Percentiles rank a stretch among this genome's conserved stretches.
phyloP scores from a whole-genome alignment of 2,329 filamentous ascomycete species.

The Fusarium abutilonis region DNA sequence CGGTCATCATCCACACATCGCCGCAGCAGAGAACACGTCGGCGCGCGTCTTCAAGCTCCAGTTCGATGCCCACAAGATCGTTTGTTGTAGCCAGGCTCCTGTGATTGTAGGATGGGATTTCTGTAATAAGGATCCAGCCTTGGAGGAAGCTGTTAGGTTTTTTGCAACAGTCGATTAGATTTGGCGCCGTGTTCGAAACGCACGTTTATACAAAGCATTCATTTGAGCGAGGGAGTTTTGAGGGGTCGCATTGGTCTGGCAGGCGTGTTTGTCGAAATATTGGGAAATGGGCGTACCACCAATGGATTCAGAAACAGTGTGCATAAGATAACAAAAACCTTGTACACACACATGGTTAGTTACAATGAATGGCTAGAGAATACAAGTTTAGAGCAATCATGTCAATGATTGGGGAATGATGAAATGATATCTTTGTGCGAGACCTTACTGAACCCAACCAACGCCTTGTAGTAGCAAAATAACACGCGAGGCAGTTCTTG shows the following conservation, averaged over 20 bases:
- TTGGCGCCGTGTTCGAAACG: neutral
- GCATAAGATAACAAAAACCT: neutral
- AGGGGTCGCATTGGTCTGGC: conserved; percentile 14
- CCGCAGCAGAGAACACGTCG: conserved; percentile 58
- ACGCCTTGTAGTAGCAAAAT: conserved; percentile 35
- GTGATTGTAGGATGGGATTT: conserved; percentile 99
- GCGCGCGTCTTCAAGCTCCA: conserved; percentile 92
- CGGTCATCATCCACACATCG: conserved; percentile 56
- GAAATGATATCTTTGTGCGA: conserved; percentile 30
- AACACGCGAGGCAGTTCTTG: neutral
- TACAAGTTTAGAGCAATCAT: conserved; percentile 1
- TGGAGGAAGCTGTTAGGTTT: conserved; percentile 80
- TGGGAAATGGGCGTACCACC: conserved; percentile 20
- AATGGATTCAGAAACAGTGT: conserved; percentile 8
- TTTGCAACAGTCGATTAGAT: conserved; percentile 69
- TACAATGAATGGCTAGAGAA: neutral
- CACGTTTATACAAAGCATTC: conserved; percentile 18
- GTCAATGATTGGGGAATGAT: neutral
- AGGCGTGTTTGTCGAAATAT: conserved; percentile 15
- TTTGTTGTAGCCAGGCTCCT: conserved; percentile 92
- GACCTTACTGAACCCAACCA: conserved; percentile 36
- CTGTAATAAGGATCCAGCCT: conserved; percentile 82
- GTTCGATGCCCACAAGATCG: conserved; percentile 91
- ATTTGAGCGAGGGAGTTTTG: conserved; percentile 41
- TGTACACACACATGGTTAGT: neutral